Conservation (phyloP, 192 early-diverging fungal species). For the Podila epigama region DNA sequence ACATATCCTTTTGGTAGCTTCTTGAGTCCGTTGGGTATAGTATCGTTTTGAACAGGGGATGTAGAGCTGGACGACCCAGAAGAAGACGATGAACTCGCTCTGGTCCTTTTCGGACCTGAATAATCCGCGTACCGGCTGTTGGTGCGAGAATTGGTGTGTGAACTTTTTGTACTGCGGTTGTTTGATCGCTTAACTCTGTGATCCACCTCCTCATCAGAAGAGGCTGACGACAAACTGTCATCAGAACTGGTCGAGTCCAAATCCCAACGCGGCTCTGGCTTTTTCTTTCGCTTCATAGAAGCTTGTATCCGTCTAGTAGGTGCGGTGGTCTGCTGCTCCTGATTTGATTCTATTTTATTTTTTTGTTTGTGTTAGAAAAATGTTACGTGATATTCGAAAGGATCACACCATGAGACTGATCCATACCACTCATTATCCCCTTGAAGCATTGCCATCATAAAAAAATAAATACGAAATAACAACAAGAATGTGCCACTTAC, state of each 20-base stretch:
- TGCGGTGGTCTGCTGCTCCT: background rate
- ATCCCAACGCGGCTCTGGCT: constrained; percentile 17
- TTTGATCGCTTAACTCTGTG: constrained; percentile 11
- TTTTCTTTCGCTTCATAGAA: constrained; percentile 15
- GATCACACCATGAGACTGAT: no score
- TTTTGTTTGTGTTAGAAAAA: no score
- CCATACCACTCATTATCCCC: no score
- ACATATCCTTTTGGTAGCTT: constrained; percentile 48
- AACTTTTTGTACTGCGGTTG: background rate
- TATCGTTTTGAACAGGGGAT: background rate
- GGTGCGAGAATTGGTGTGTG: background rate
- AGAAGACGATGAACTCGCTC: constrained; percentile 3
- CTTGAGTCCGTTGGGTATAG: constrained; percentile 43
- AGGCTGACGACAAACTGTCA: constrained; percentile 1
- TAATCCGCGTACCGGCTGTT: background rate
- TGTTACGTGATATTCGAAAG: no score
- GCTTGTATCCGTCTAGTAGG: constrained; percentile 8
- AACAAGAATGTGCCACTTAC: no score
- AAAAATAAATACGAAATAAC: no score
- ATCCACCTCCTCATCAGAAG: background rate
- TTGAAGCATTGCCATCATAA: no score
- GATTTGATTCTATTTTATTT: no score
- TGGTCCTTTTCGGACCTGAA: constrained; percentile 6
- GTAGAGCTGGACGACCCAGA: background rate
- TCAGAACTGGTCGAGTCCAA: constrained; percentile 36